A percentile compares a stretch with the other conserved stretches of the same genome.
These are phyloP conservation scores for Wickerhamomyces sp. DNA, from an alignment of 1,139 yeast genomes.

Conservation along the genomic window DNA sequence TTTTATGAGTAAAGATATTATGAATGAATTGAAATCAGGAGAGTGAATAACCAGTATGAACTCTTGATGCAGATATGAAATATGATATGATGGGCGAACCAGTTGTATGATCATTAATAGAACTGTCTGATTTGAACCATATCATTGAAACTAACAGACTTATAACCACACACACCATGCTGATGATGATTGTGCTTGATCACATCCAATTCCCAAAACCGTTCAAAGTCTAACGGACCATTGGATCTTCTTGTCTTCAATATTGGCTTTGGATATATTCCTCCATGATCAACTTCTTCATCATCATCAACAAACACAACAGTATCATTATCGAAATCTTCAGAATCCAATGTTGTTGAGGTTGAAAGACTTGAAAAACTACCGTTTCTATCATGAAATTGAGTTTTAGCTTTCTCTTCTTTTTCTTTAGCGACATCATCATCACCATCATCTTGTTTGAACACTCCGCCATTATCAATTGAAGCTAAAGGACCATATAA, in stretches of 20 bases:
- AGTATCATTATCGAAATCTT: constrained; percentile 9
- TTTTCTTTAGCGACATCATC: no score
- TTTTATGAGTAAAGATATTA: no score
- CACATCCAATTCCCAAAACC: background rate
- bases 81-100: background rate
- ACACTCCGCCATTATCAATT: background rate
- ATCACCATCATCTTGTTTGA: no score
- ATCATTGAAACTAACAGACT: constrained; percentile 21
- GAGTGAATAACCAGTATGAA: background rate
- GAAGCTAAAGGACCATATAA: constrained; percentile 59
- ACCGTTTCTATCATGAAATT: constrained; percentile 3
- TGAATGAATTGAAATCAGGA: no score
- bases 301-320: constrained; percentile 2
- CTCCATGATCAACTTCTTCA: background rate
- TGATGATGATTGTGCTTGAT: constrained; percentile 2
- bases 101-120: background rate
- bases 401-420: background rate
- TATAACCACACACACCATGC: background rate
- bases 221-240: constrained; percentile 13
- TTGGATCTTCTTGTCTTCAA: constrained; percentile 13
- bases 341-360: constrained; percentile 9
- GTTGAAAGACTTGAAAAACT: constrained; percentile 10
- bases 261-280: constrained; percentile 13
- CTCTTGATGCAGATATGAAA: background rate
- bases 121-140: constrained; percentile 24